Evolutionary conservation across 2,329 filamentous ascomycete species (phyloP).

Genomic region (Clathrospora elynae): DNA sequence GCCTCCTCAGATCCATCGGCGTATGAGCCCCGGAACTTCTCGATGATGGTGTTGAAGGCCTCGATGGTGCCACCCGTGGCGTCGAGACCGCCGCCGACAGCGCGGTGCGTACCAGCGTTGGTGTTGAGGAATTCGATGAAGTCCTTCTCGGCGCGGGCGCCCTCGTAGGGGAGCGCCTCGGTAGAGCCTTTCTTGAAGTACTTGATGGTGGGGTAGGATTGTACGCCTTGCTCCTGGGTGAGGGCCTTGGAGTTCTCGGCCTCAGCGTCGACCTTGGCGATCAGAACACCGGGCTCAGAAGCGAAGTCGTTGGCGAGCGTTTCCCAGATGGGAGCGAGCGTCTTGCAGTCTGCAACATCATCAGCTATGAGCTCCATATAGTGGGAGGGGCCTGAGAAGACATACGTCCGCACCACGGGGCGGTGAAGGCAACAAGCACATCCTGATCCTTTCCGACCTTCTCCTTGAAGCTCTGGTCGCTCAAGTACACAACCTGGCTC

Average conservation of each 20-base stretch:
- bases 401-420: constrained; percentile 98
- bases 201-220: constrained; percentile 95
- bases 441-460: constrained; percentile 83
- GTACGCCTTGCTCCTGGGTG: constrained; percentile 75
- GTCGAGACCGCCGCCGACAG: constrained; percentile 79
- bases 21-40: constrained; percentile 70
- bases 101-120: constrained; percentile 85
- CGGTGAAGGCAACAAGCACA: constrained; percentile 94
- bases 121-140: constrained; percentile 84
- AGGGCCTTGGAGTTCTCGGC: constrained; percentile 80
- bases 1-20: constrained; percentile 69
- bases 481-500: constrained; percentile 79
- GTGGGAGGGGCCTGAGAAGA: constrained; percentile 37
- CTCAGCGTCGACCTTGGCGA: constrained; percentile 97
- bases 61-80: constrained; percentile 80
- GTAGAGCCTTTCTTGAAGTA: constrained; percentile 89
- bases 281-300: constrained; percentile 75
- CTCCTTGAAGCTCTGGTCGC: constrained; percentile 76
- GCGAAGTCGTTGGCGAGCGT: constrained; percentile 80
- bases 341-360: constrained; percentile 82
- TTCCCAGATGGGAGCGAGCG: constrained; percentile 88
- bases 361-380: constrained; percentile 12
- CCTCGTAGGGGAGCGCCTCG: constrained; percentile 71
- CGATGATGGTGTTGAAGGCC: constrained; percentile 74
- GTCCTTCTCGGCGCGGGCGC: constrained; percentile 75